These are phyloP conservation scores for Metschnikowia picachoensis DNA, from an alignment of 805 yeast species.

Conservation along the genomic window DNA sequence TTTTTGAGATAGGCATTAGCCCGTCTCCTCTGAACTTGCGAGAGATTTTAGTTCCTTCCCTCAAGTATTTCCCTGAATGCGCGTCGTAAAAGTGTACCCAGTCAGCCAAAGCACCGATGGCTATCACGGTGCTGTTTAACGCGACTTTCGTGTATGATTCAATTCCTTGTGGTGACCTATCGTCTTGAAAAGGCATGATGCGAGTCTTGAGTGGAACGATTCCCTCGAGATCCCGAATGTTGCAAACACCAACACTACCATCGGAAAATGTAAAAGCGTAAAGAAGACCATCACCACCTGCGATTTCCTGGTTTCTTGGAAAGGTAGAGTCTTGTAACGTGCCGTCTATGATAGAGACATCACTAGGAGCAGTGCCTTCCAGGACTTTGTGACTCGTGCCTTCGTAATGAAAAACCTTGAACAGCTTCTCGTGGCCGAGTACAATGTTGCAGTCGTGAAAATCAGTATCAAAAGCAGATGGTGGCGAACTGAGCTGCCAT, in stretches of 20 bases:
- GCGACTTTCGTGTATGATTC: conserved; percentile 30
- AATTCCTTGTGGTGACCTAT: conserved; percentile 18
- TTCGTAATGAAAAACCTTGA: conserved; percentile 24
- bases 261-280: conserved; percentile 37
- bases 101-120: conserved; percentile 19
- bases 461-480: conserved; percentile 25
- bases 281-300: conserved; percentile 42
- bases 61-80: conserved; percentile 17
- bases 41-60: conserved; percentile 16
- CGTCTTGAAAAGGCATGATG: conserved; percentile 16
- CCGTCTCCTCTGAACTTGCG: conserved; percentile 15
- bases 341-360: conserved; percentile 15
- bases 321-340: conserved; percentile 10
- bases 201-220: conserved; percentile 10
- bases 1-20: conserved; percentile 14
- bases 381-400: neutral
- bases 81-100: conserved; percentile 20
- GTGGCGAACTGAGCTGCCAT: conserved; percentile 11
- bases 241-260: conserved; percentile 40
- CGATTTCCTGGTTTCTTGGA: conserved; percentile 20
- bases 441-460: conserved; percentile 30
- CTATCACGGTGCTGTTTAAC: conserved; percentile 31
- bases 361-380: conserved; percentile 12
- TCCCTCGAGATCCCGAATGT: conserved; percentile 31
- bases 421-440: conserved; percentile 16